A percentile compares a stretch with the other conserved stretches of the same genome.
phyloP scores from a whole-genome alignment of 495 filamentous ascomycete genomes.

The Daldinia loculata region DNA sequence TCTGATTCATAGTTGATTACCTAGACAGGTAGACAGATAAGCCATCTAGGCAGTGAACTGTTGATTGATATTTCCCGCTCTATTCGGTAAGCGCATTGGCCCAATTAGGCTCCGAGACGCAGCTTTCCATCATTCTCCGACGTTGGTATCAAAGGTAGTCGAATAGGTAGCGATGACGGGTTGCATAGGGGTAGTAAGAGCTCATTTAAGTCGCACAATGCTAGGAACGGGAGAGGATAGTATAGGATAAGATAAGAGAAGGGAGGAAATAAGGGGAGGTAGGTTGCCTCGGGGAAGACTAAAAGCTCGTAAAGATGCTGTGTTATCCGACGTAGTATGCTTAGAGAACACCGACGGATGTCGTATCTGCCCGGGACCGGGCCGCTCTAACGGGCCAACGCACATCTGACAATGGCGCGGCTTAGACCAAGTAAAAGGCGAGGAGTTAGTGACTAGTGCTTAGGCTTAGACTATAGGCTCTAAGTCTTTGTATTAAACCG shows the following conservation, averaged over 20 bases:
- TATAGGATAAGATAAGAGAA: conserved; percentile 24
- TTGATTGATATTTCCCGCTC: conserved; percentile 26
- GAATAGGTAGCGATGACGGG: conserved; percentile 21
- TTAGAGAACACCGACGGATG: conserved; percentile 27
- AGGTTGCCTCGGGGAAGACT: conserved; percentile 36
- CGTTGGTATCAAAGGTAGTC: conserved; percentile 14
- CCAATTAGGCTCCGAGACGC: conserved; percentile 31
- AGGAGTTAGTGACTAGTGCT: not conserved
- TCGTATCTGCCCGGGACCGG: conserved; percentile 42
- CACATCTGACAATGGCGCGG: conserved; percentile 29
- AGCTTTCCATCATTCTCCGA: conserved; percentile 32
- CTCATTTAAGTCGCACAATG: conserved; percentile 26
- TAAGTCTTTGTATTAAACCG: conserved; percentile 1
- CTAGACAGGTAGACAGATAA: not conserved
- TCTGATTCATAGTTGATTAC: conserved; percentile 11
- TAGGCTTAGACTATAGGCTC: not conserved
- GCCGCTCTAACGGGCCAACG: conserved; percentile 42
- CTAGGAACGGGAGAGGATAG: conserved; percentile 23
- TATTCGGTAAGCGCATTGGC: conserved; percentile 28
- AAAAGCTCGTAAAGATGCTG: conserved; percentile 38
- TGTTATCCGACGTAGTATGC: conserved; percentile 39
- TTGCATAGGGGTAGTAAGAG: conserved; percentile 29
- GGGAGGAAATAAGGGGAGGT: conserved; percentile 14
- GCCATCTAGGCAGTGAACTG: not conserved
- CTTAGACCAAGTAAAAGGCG: conserved; percentile 8